Evolutionary conservation across 1,284 basidiomycete species (phyloP).

Genomic region (Wolfiporia cocos): DNA sequence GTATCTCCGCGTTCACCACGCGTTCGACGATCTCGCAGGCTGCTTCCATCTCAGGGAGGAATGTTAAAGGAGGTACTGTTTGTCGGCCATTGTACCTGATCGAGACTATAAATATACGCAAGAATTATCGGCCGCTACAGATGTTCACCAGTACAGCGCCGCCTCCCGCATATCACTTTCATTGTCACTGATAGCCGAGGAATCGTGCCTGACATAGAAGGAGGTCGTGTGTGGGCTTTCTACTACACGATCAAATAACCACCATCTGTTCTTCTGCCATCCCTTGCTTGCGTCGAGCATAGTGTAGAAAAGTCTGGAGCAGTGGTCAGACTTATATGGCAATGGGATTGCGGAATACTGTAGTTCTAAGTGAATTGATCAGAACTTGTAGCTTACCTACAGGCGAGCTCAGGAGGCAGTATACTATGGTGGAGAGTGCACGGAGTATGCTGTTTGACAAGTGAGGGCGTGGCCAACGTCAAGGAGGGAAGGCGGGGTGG

Average conservation of each 20-base stretch:
- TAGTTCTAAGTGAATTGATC: no score
- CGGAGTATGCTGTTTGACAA: slow-evolving; percentile 67
- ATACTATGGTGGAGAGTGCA: slow-evolving; percentile 70
- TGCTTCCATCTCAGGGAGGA: slow-evolving; percentile 70
- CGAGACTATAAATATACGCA: no score
- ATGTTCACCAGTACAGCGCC: slow-evolving; percentile 65
- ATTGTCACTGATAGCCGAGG: slow-evolving; percentile 16
- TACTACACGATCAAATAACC: slow-evolving; percentile 75
- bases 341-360: no score
- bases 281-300: slow-evolving; percentile 56
- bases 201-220: slow-evolving; percentile 56
- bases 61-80: slow-evolving; percentile 50
- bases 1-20: slow-evolving; percentile 72
- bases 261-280: slow-evolving; percentile 81
- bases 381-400: no score
- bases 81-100: slow-evolving; percentile 77
- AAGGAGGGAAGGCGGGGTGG: slow-evolving; percentile 43
- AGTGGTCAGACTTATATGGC: no score
- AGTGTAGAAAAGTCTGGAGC: slow-evolving; percentile 56
- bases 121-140: no score
- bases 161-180: slow-evolving; percentile 54
- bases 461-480: slow-evolving; percentile 44
- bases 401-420: slow-evolving; percentile 68
- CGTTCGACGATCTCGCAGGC: slow-evolving; percentile 75
- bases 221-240: slow-evolving; percentile 82